These are phyloP conservation scores for Heliosperma pusillum DNA, from an alignment of 148 eudicot genomes.

Conservation along the genomic window DNA sequence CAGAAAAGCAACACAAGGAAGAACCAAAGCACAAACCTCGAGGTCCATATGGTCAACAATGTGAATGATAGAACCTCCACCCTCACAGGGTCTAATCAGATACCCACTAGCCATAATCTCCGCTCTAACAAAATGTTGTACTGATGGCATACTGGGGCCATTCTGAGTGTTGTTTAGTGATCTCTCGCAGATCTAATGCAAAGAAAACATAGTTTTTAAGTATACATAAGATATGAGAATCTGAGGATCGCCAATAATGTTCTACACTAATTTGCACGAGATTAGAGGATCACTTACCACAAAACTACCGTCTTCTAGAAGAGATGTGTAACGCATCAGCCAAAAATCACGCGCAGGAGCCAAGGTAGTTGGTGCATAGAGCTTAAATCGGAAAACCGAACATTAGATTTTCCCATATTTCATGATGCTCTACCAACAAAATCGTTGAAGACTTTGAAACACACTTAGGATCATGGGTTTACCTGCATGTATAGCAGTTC, in stretches of 20 bases:
- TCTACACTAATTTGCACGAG: neutral
- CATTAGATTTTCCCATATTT: slow-evolving; percentile 15
- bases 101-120: slow-evolving; percentile 87
- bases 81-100: slow-evolving; percentile 90
- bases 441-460: neutral
- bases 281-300: slow-evolving; percentile 49
- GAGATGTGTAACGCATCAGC: slow-evolving; percentile 81
- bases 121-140: slow-evolving; percentile 72
- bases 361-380: slow-evolving; percentile 86
- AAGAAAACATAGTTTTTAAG: neutral
- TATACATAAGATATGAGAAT: neutral
- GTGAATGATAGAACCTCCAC: slow-evolving; percentile 88
- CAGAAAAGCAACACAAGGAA: neutral
- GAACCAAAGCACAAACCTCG: slow-evolving; percentile 43
- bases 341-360: slow-evolving; percentile 96
- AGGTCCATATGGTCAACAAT: slow-evolving; percentile 87
- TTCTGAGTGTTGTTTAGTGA: slow-evolving; percentile 89
- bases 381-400: slow-evolving; percentile 34
- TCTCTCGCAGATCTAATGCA: slow-evolving; percentile 70
- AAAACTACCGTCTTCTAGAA: slow-evolving; percentile 85
- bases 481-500: slow-evolving; percentile 50
- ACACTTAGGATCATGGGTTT: slow-evolving; percentile 11
- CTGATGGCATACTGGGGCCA: slow-evolving; percentile 86
- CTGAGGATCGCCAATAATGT: neutral
- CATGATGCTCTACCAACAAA: neutral